phyloP scores from a whole-genome alignment of 148 eudicot genomes.

The Heliamphora exappendiculata region DNA sequence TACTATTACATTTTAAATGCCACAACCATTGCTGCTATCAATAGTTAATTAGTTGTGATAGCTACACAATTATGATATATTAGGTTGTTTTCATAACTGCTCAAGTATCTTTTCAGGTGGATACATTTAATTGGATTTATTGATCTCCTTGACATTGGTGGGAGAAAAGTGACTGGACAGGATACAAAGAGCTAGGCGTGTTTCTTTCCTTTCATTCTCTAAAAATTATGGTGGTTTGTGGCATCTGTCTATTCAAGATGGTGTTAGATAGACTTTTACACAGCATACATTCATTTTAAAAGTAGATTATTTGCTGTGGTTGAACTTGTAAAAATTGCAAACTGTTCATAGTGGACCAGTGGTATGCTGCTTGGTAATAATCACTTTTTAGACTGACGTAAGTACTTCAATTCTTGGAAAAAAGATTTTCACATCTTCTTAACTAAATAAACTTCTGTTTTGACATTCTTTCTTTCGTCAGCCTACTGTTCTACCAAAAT shows the following conservation, averaged over 20 bases:
- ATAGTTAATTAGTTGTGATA: constrained; percentile 5
- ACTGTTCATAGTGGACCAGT: background rate
- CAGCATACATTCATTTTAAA: background rate
- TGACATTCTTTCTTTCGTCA: no score
- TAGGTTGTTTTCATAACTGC: constrained; percentile 33
- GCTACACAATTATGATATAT: background rate
- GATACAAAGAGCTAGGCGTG: constrained; percentile 94
- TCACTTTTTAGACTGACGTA: no score
- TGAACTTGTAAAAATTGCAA: background rate
- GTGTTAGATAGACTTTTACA: background rate
- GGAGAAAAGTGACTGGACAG: constrained; percentile 99
- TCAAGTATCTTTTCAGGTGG: constrained; percentile 63
- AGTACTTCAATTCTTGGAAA: no score
- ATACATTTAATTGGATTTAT: constrained; percentile 66
- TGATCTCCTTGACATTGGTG: constrained; percentile 97
- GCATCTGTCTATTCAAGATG: background rate
- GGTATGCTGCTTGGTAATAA: background rate
- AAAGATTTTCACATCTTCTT: no score
- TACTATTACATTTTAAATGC: background rate
- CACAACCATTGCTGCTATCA: background rate
- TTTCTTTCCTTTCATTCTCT: constrained; percentile 8
- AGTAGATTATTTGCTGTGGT: background rate
- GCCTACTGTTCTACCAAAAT: no score
- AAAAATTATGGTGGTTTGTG: background rate
- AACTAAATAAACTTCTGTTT: no score